Evolutionary conservation across 345 rosid genomes (phyloP).

Genomic region (Microcos paniculata): DNA sequence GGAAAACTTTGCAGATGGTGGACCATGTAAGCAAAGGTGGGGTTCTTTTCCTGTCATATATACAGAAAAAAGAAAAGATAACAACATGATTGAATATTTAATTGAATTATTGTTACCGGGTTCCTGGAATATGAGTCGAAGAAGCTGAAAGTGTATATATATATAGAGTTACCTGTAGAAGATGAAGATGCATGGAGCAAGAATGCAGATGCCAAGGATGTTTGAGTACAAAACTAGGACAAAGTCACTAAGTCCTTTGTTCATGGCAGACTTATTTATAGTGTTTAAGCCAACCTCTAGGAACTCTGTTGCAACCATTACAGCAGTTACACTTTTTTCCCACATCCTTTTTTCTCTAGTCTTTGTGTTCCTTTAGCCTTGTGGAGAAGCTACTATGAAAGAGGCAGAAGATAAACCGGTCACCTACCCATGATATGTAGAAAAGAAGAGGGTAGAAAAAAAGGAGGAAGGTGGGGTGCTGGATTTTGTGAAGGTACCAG

Average conservation of each 20-base stretch:
- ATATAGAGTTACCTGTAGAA: constrained; percentile 28
- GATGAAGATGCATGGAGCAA: constrained; percentile 23
- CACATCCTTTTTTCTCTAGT: constrained; percentile 12
- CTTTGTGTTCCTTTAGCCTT: background rate
- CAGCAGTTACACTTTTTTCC: constrained; percentile 17
- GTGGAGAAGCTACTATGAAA: background rate
- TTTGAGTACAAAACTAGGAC: constrained; percentile 29
- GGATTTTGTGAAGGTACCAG: background rate
- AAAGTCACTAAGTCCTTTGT: constrained; percentile 23
- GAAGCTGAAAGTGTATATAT: background rate
- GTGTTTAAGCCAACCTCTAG: constrained; percentile 31
- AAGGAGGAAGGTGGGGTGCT: background rate
- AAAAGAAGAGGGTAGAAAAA: background rate
- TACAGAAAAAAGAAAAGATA: background rate
- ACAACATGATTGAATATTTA: background rate
- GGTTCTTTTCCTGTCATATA: constrained; percentile 11
- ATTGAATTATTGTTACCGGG: background rate
- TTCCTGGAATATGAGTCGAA: background rate
- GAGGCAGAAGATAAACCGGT: background rate
- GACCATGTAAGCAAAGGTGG: constrained; percentile 17
- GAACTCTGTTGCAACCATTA: constrained; percentile 27
- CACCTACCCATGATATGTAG: constrained; percentile 5
- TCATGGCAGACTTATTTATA: constrained; percentile 31
- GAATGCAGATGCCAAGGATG: constrained; percentile 25
- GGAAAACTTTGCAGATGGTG: constrained; percentile 7